Evolutionary conservation across 2,329 filamentous ascomycete species (phyloP), one percentile per base, ranked within the genome.

Genomic region (Xylariaceae sp.): DNA sequence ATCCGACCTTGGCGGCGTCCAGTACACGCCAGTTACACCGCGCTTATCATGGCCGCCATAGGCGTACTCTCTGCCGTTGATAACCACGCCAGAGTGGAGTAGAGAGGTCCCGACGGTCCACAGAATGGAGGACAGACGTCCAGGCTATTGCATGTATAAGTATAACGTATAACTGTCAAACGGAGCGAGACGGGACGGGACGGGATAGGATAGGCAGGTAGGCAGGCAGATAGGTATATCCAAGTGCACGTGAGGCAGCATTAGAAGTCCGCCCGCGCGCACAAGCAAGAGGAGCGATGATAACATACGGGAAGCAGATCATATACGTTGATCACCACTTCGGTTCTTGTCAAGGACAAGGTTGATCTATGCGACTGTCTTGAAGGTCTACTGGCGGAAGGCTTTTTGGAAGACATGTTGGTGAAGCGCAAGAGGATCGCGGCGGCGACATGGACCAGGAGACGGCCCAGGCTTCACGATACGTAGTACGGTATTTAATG

Each of bases 31-130:
- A 3, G 88, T 93, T 58, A 87, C 73, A 23, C 83, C 82, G 53
- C 77, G 82, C 66, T 82, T 83, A 69, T 90, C 85, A 72, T 95
- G 90, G 1, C 90, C 90, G 49, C 90, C 90, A 69, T 90, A 95
- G 18, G 90, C 90, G 71, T 94, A 95, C 77, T 95, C 90, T 64
- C 80, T 83, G 65, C 87, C 84, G 71, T 87, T 87, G 74, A 94
- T 90, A 47, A 92, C 89, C 56, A 95, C 88, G 55, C 89, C 90
- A 0, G 90, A 90, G 72, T 95, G 90, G 4, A 94, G 82, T 39
- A 95, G 84, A 4, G 87, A 89, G 51, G 87, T 83, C 60, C 90
- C 90, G 57, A 93, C 72, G 17, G 85, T 82, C 90, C 90, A 95
- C 35, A 95, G 81, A 10, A 90, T 67, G 0, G 88, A 86, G n/a